Base-by-base conservation (phyloP, 192 early-diverging fungal species). In the Mortierella hygrophila region DNA sequence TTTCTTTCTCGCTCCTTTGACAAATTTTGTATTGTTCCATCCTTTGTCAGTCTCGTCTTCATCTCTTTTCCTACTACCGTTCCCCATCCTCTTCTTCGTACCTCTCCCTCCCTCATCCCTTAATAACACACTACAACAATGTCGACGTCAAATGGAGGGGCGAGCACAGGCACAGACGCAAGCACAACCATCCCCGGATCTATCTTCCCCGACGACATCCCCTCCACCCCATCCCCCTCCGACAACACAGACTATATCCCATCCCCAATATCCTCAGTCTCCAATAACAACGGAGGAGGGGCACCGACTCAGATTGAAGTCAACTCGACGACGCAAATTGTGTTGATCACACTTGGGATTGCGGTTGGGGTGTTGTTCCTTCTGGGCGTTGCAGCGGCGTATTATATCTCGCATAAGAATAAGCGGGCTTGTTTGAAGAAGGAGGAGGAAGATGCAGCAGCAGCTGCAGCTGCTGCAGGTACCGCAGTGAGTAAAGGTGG, bases 351-450 rank as follows among this genome's bases (percentile, higher is more conserved):
- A 23, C 57, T 86, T 0, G 84, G 84, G 16, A 47, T 75, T 38
- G 72, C 57, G 5, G 47, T 86, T 18, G 84, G 44, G 1, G 72
- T 52, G 8, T 21, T 86, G 10, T 68, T 81, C 21, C 21, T 86
- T 1, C 26, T 86, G 21, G 84, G 70, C 16, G 20, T 81, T 15
- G 68, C 68, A 0, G 84, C 84, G 0, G 35, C 72, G 0, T 86
- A 74, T 35, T 86, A 78, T 52, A 81, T 86, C 71, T 81, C 84
- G 21, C 84, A 78, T 63, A 81, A 81, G 72, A 81, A 81, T 37
- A 81, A 78, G 32, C 63, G 55, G 44, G 75, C 77, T 37, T 38
- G 32, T 16, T 32, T 60, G 72, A n/a, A 60, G 35, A 57, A 63
- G 72, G 42, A 72, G 52, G 16, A 71, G 42, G 69, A 11, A 16